Percentiles rank a stretch among this genome's conserved stretches.
Conservation (phyloP, 371 early-diverging fungal genomes). For the Mortierella sp. region DNA sequence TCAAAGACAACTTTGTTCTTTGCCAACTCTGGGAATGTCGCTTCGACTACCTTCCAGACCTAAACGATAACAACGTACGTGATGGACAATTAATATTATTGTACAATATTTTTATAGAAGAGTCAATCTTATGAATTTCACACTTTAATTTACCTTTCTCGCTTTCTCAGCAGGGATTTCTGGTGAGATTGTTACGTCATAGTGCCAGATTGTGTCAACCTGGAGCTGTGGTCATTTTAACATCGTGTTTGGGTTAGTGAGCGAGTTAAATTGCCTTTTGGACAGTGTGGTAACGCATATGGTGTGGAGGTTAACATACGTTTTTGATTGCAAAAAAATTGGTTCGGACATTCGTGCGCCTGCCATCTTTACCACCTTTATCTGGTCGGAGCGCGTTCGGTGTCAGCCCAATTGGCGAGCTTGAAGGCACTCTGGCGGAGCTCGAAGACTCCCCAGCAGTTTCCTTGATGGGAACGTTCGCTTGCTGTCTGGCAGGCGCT, state of each 20-base stretch:
- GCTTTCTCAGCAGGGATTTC: slow-evolving; percentile 58
- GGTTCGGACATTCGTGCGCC: slow-evolving; percentile 9
- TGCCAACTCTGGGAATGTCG: slow-evolving; percentile 41
- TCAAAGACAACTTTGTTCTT: slow-evolving; percentile 61
- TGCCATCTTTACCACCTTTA: slow-evolving; percentile 24
- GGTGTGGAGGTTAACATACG: slow-evolving; percentile 10
- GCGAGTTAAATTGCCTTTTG: background rate
- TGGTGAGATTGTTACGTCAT: slow-evolving; percentile 41
- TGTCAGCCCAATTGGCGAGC: slow-evolving; percentile 21
- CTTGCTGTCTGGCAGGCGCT: background rate
- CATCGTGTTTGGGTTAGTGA: background rate
- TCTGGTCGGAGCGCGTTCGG: slow-evolving; percentile 39
- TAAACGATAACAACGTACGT: background rate
- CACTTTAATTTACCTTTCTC: slow-evolving; percentile 42
- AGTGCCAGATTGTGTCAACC: slow-evolving; percentile 45
- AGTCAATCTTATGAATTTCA: background rate
- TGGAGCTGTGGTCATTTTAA: slow-evolving; percentile 15
- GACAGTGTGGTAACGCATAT: background rate
- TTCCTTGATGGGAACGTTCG: background rate
- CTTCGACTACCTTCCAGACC: slow-evolving; percentile 63
- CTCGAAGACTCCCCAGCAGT: background rate
- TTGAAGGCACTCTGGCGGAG: background rate
- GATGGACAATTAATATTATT: background rate
- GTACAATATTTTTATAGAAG: background rate
- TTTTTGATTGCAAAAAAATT: slow-evolving; percentile 51